A percentile compares a stretch with the other conserved stretches of the same genome.
These are phyloP conservation scores for Lumnitzera racemosa DNA, from an alignment of 345 rosid genomes.

Conservation along the genomic window DNA sequence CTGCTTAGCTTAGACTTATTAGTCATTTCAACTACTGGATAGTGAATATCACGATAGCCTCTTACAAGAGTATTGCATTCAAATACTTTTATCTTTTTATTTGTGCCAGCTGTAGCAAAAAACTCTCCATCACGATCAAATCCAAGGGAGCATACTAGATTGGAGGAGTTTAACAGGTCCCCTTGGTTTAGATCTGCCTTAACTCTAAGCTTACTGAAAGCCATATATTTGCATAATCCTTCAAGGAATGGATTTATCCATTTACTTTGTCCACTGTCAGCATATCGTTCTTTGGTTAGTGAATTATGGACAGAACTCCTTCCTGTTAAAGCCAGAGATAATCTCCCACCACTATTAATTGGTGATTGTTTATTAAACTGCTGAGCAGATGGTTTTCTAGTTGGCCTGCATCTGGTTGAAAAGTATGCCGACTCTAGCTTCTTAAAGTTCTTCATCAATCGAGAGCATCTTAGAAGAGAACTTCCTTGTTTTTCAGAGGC, in stretches of 20 bases:
- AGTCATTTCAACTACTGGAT: constrained; percentile 88
- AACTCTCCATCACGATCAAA: constrained; percentile 91
- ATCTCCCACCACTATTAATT: constrained; percentile 44
- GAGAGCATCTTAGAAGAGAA: constrained; percentile 49
- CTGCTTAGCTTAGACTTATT: constrained; percentile 80
- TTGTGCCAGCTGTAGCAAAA: constrained; percentile 94
- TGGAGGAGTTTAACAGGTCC: constrained; percentile 77
- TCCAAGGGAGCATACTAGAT: constrained; percentile 77
- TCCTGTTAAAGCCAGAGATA: constrained; percentile 60
- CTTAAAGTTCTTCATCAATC: constrained; percentile 84
- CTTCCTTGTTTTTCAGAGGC: constrained; percentile 41
- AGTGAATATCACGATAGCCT: constrained; percentile 69
- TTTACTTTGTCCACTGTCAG: constrained; percentile 42
- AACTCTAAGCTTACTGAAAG: constrained; percentile 73
- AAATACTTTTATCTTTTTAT: constrained; percentile 89
- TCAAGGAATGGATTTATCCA: constrained; percentile 97
- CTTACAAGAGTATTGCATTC: constrained; percentile 69
- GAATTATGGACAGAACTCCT: constrained; percentile 66
- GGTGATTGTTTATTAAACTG: constrained; percentile 46
- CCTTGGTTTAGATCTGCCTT: constrained; percentile 91
- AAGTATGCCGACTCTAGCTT: constrained; percentile 84
- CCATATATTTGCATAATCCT: constrained; percentile 84
- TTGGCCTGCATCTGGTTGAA: constrained; percentile 58
- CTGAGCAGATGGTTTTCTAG: constrained; percentile 43
- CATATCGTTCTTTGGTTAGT: constrained; percentile 33